Base-by-base conservation (phyloP, 805 yeast genomes). In the Metschnikowia bowlesiae region DNA sequence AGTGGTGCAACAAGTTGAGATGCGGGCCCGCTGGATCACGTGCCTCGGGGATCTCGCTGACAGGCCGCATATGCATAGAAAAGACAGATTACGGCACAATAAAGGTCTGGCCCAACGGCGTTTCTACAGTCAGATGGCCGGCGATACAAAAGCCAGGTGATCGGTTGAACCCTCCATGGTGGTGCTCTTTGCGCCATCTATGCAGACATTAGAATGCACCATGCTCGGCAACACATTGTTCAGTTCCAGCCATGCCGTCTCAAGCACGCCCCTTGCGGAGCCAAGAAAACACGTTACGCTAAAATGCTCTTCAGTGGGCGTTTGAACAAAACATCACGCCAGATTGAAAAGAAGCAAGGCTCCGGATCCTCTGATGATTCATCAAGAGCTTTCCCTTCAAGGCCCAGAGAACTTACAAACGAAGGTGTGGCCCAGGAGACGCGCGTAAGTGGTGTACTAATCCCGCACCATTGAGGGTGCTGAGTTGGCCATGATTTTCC, bases 31-130 rank as follows among this genome's bases (percentile, higher is more conserved):
- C 45, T 31, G 22, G 29, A 22, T 42, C 38, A 42, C 37, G 43
- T 39, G 43, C 11, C 26, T 39, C 43, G 34, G 43, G 34, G 26
- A 39, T 30, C 43, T 39, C 14, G 26, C 14, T 34, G 7, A 26
- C 43, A 30, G 43, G 26, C 43, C 26, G 43, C 34, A 39, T 13
- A 39, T n/a, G 32, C 41, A 28, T 39, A 28, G 31, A 28, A n/a
- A 8, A 39, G 41, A 31, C 22, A 13, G 13, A 13, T 13, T 6
- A 39, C 32, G 18, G 31, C 18, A 39, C 11, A 28, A 28, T 39
- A 39, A 31, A 31, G 41, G 32, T n/a, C 32, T 39, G 31, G 32
- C 41, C 34, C 42, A 39, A 39, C 42, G 43, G 43, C 43, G 8
- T 28, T 39, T 16, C 32, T 28, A n/a, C 31, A n/a, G n/a, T 13